Evolutionary conservation across 192 early-diverging fungal genomes (phyloP).

Genomic region (Linnemannia hyalina): DNA sequence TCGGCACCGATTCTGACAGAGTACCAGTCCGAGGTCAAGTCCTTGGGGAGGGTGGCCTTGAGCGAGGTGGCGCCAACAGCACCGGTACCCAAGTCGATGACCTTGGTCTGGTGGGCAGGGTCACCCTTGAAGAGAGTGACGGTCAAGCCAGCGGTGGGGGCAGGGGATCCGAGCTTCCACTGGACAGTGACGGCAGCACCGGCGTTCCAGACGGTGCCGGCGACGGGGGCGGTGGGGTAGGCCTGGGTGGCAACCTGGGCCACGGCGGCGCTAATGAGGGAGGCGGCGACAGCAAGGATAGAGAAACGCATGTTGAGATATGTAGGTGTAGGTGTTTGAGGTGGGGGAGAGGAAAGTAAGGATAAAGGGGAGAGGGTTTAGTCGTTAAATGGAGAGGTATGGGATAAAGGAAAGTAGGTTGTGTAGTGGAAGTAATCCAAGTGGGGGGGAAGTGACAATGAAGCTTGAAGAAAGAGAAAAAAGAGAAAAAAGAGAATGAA

Average conservation of each 20-base stretch:
- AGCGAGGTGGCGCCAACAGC: constrained; percentile 19
- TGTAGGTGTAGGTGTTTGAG: neutral
- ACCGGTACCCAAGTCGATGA: constrained; percentile 12
- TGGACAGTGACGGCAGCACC: constrained; percentile 10
- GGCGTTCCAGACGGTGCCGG: constrained; percentile 27
- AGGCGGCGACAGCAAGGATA: constrained; percentile 16
- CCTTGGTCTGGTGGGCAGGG: constrained; percentile 27
- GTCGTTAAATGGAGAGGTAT: neutral
- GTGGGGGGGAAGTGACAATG: constrained; percentile 28
- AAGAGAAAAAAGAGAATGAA: neutral
- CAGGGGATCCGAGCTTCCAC: constrained; percentile 25
- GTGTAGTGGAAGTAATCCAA: constrained; percentile 36
- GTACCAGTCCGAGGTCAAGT: constrained; percentile 37
- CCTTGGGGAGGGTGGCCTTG: constrained; percentile 20
- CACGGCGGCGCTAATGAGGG: constrained; percentile 33
- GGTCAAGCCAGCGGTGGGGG: constrained; percentile 5
- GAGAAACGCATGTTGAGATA: constrained; percentile 48
- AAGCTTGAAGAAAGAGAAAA: constrained; percentile 18
- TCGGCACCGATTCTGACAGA: constrained; percentile 41
- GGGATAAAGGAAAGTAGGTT: neutral
- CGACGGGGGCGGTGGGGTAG: constrained; percentile 40
- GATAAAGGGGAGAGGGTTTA: neutral
- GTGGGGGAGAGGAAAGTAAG: neutral
- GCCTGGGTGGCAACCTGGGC: constrained; percentile 32
- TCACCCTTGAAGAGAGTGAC: constrained; percentile 39